Evolutionary conservation across 768 basidiomycete genomes (phyloP), one percentile per base, ranked within the genome.

Genomic region (Podaxis mareebaensis): DNA sequence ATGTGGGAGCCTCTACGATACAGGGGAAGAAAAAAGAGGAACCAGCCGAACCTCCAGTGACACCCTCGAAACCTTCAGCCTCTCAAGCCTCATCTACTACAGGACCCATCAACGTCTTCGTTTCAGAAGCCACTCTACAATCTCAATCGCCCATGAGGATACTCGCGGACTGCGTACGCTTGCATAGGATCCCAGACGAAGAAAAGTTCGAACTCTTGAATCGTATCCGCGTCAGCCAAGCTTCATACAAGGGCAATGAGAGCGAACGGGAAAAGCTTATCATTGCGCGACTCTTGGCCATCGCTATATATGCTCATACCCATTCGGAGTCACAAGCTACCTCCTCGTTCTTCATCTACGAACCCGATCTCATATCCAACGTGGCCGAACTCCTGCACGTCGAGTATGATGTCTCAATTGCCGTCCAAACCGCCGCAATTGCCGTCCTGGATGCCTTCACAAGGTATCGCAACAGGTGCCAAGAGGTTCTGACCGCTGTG

Each of bases 291-390:
- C 83, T 98, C 24, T 79, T 97, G 48, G 89, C 96, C 10, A 90
- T 96, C 62, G 92, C 95, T 24, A 92, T 96, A 52, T 98, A 93
- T 70, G 92, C 92, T 33, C 93, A 94, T 73, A 93, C 93, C 58
- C 88, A 93, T 71, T 73, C 81, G 49, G 96, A 99, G 75, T 81
- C 82, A 42, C 86, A 90, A 72, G 91, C 93, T 1, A 83, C 88
- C 44, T 86, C 91, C 3, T 85, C 89, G 7, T 81, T 99, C 48
- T 96, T 99, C 79, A 82, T 99, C 11, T 96, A 95, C 70, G 96
- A 99, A 73, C 96, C 96, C 6, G 96, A 97, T 69, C 81, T 99
- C 58, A 88, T 97, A 67, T 78, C 83, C 1, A 93, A 96, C 70
- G 81, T 98, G 63, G 93, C 95, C 11, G 94, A 96, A 69, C 82